Conservation (phyloP, 2,329 filamentous ascomycete genomes). For the Aureobasidium uvarum region DNA sequence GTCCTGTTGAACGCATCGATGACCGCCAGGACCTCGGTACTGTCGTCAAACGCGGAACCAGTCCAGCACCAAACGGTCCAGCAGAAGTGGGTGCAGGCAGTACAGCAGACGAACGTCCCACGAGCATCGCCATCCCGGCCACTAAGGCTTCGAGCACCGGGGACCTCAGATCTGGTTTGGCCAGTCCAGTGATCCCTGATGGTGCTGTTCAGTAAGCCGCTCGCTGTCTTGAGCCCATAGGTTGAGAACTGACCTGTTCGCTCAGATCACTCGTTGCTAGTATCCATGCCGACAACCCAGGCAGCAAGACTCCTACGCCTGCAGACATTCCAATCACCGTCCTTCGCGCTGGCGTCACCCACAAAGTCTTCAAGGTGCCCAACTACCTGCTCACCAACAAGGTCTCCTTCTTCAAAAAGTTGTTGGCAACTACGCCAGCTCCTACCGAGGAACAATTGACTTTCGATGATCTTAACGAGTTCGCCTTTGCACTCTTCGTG, state of each 20-base stretch:
- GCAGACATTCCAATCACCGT: slow-evolving; percentile 26
- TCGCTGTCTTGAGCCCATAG: not conserved
- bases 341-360: slow-evolving; percentile 34
- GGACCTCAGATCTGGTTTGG: slow-evolving; percentile 28
- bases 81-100: slow-evolving; percentile 20
- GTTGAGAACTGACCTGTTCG: not conserved
- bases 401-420: slow-evolving; percentile 35
- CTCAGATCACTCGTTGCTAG: slow-evolving; percentile 25
- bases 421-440: slow-evolving; percentile 30
- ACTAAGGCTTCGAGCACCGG: slow-evolving; percentile 25
- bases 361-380: slow-evolving; percentile 34
- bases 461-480: slow-evolving; percentile 36
- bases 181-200: slow-evolving; percentile 29
- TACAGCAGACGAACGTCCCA: slow-evolving; percentile 13
- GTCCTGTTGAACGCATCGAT: slow-evolving; percentile 27
- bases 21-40: slow-evolving; percentile 24
- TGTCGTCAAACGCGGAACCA: slow-evolving; percentile 24
- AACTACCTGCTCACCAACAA: slow-evolving; percentile 32
- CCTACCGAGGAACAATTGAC: slow-evolving; percentile 30
- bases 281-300: slow-evolving; percentile 27
- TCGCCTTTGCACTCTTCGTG: slow-evolving; percentile 36
- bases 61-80: slow-evolving; percentile 14
- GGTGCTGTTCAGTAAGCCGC: slow-evolving; percentile 28
- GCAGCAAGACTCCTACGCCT: slow-evolving; percentile 21
- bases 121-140: slow-evolving; percentile 21